These are phyloP conservation scores for Potentilla sterilis DNA, from an alignment of 306 rosid species.

Conservation along the genomic window DNA sequence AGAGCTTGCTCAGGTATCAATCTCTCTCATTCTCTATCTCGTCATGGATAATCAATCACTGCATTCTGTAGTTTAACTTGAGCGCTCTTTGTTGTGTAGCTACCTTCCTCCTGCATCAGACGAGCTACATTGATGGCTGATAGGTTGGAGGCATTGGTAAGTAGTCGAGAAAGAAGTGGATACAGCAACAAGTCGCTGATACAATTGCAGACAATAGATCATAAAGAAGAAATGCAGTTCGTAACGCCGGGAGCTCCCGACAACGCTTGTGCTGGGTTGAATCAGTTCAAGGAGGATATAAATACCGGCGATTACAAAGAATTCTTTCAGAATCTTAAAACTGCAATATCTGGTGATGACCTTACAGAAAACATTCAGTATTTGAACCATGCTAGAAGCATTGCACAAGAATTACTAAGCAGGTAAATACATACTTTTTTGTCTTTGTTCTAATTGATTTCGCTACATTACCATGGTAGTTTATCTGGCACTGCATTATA, in stretches of 20 bases:
- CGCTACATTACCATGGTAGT: neutral
- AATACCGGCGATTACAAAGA: conserved; percentile 31
- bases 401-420: conserved; percentile 49
- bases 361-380: conserved; percentile 38
- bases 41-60: neutral
- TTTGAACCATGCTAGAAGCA: conserved; percentile 56
- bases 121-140: conserved; percentile 77
- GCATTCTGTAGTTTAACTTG: neutral
- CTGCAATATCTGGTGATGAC: conserved; percentile 40
- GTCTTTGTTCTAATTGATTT: neutral
- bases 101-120: conserved; percentile 63
- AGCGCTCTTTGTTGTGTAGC: conserved; percentile 43
- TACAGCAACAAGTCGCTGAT: conserved; percentile 25
- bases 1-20: conserved; percentile 83
- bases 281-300: conserved; percentile 23
- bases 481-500: neutral
- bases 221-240: conserved; percentile 32
- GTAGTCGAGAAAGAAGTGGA: conserved; percentile 43
- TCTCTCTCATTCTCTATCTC: neutral
- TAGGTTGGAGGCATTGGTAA: conserved; percentile 59
- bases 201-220: conserved; percentile 24
- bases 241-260: conserved; percentile 23
- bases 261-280: neutral
- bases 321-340: conserved; percentile 51
- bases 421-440: conserved; percentile 23